Evolutionary conservation across 129 eudicot genomes (phyloP).

Genomic region (Tagetes patula): DNA sequence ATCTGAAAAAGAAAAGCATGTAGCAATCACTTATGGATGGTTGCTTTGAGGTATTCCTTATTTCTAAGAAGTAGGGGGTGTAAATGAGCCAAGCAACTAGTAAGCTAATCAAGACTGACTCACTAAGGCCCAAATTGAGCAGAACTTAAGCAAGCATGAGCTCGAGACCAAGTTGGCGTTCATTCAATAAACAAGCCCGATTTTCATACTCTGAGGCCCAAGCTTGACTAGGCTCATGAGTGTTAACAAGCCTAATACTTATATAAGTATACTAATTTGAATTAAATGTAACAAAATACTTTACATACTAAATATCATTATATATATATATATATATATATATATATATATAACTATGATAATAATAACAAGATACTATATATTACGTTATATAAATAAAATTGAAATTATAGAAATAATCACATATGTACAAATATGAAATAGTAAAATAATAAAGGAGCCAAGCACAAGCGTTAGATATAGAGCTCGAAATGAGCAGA

Average conservation of each 20-base stretch:
- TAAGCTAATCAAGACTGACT: neutral
- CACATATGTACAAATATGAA: no score
- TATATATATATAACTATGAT: no score
- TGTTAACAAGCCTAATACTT: neutral
- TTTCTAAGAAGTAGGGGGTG: neutral
- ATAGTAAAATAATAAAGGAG: neutral
- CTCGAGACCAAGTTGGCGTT: neutral
- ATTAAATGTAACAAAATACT: no score
- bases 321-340: no score
- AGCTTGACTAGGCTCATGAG: neutral
- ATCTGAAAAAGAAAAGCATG: constrained; percentile 51
- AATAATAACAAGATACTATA: no score
- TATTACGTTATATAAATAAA: no score
- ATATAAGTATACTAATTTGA: no score
- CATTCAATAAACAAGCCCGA: neutral
- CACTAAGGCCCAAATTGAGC: neutral
- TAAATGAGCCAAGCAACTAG: neutral
- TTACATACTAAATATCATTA: no score
- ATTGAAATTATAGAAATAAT: no score
- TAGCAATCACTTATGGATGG: constrained; percentile 2
- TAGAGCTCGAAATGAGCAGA: no score
- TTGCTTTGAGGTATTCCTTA: neutral
- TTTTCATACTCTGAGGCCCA: neutral
- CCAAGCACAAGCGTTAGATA: neutral
- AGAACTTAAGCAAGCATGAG: neutral